Conservation (phyloP, 2,329 filamentous ascomycete genomes). For the Curvularia sp. region DNA sequence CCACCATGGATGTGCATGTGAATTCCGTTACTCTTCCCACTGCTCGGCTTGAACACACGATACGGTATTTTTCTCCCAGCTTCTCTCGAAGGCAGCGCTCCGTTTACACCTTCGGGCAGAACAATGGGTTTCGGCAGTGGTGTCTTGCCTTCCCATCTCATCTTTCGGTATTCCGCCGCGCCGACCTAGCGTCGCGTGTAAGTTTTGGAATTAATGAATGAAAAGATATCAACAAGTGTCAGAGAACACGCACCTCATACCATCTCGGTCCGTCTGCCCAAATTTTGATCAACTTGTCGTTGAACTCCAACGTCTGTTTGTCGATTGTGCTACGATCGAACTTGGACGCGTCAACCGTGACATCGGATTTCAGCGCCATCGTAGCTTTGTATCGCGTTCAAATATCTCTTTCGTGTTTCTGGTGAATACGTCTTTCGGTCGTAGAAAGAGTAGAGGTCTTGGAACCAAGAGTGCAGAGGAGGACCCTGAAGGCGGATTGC, state of each 20-base stretch:
- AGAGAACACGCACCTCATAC: slow-evolving; percentile 55
- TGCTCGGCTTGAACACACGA: slow-evolving; percentile 60
- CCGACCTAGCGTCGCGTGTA: slow-evolving; percentile 53
- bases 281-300: slow-evolving; percentile 54
- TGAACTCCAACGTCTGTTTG: slow-evolving; percentile 55
- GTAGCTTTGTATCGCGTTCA: not conserved
- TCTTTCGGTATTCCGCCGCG: slow-evolving; percentile 61
- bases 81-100: slow-evolving; percentile 62
- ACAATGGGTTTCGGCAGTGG: slow-evolving; percentile 57
- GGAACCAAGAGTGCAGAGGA: not conserved
- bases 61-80: slow-evolving; percentile 60
- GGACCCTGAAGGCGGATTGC: not conserved
- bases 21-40: slow-evolving; percentile 55
- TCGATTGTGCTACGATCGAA: slow-evolving; percentile 54
- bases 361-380: slow-evolving; percentile 50
- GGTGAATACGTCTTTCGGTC: not conserved
- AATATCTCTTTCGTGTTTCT: not conserved
- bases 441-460: not conserved
- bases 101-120: slow-evolving; percentile 57
- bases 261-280: slow-evolving; percentile 57
- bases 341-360: slow-evolving; percentile 53
- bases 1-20: slow-evolving; percentile 66
- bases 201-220: not conserved
- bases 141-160: slow-evolving; percentile 63
- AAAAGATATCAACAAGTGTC: not conserved